A percentile compares a stretch with the other conserved stretches of the same genome.
Evolutionary conservation across 352 stramenopile species (phyloP).

Genomic region (Nothophytophthora sp.): DNA sequence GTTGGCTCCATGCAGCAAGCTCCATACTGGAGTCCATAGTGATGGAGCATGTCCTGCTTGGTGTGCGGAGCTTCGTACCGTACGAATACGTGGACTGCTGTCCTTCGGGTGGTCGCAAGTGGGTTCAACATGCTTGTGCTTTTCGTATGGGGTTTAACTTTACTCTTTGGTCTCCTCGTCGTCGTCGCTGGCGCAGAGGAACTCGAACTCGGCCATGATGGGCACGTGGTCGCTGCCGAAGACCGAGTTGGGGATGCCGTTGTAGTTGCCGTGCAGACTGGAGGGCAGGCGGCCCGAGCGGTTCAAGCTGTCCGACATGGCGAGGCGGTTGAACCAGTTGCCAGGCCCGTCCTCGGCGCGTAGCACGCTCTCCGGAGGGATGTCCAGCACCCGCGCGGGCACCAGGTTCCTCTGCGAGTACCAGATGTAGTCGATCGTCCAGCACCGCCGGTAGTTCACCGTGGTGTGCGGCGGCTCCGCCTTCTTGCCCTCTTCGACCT

Average conservation of each 20-base stretch:
- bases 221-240: constrained; percentile 87
- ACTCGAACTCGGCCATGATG: constrained; percentile 86
- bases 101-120: too few relatives aligned
- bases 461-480: constrained; percentile 84
- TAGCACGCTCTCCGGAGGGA: constrained; percentile 67
- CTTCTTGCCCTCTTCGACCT: constrained; percentile 44
- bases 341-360: constrained; percentile 71
- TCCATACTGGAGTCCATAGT: too few relatives aligned
- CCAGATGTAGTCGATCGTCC: constrained; percentile 91
- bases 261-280: constrained; percentile 81
- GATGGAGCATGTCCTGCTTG: too few relatives aligned
- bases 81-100: neutral
- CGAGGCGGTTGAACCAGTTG: constrained; percentile 79
- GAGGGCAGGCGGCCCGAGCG: constrained; percentile 59
- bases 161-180: constrained; percentile 36
- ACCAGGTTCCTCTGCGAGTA: constrained; percentile 73
- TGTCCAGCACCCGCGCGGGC: constrained; percentile 65
- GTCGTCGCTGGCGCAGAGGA: constrained; percentile 41
- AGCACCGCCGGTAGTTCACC: constrained; percentile 86
- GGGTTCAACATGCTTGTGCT: too few relatives aligned
- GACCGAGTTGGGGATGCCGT: constrained; percentile 85
- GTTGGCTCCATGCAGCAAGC: too few relatives aligned
- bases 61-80: too few relatives aligned
- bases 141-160: constrained; percentile 1
- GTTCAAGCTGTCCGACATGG: constrained; percentile 71